These are phyloP conservation scores for Trichoderma semiorbis DNA, from an alignment of 2,329 filamentous ascomycete species.

Conservation along the genomic window DNA sequence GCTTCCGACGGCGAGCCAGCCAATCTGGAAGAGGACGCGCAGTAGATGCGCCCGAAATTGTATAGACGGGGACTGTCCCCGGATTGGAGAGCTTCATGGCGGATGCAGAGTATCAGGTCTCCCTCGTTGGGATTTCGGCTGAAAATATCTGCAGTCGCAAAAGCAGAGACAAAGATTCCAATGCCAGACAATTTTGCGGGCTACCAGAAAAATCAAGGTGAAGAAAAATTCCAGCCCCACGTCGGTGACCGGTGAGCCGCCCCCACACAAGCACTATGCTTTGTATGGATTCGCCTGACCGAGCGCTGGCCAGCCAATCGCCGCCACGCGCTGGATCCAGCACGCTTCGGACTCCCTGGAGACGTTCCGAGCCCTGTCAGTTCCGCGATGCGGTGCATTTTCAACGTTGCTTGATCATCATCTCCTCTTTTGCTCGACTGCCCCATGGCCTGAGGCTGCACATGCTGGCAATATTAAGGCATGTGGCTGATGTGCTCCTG, in stretches of 20 bases:
- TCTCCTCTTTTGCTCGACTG: neutral
- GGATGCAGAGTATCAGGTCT: neutral
- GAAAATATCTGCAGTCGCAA: neutral
- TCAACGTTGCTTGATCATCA: conserved; percentile 6
- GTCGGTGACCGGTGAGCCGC: conserved; percentile 15
- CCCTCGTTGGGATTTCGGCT: neutral
- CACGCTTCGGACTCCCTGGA: conserved; percentile 18
- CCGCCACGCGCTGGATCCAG: conserved; percentile 20
- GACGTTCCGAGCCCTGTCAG: conserved; percentile 14
- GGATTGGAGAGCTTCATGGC: conserved; percentile 79
- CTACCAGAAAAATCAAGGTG: conserved; percentile 21
- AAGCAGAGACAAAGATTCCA: neutral
- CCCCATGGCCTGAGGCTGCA: conserved; percentile 6
- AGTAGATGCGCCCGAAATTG: conserved; percentile 85
- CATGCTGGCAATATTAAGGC: neutral
- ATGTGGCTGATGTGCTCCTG: conserved; percentile 6
- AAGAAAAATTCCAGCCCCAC: conserved; percentile 20
- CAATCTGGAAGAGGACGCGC: conserved; percentile 89
- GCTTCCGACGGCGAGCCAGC: conserved; percentile 85
- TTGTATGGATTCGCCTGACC: conserved; percentile 17
- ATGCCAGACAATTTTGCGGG: neutral
- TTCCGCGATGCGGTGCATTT: conserved; percentile 15
- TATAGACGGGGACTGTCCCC: conserved; percentile 85
- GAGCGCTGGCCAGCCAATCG: conserved; percentile 15
- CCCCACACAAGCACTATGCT: conserved; percentile 15